Base-by-base conservation (phyloP, 129 eudicot species). In the Gnaphalium uliginosum region DNA sequence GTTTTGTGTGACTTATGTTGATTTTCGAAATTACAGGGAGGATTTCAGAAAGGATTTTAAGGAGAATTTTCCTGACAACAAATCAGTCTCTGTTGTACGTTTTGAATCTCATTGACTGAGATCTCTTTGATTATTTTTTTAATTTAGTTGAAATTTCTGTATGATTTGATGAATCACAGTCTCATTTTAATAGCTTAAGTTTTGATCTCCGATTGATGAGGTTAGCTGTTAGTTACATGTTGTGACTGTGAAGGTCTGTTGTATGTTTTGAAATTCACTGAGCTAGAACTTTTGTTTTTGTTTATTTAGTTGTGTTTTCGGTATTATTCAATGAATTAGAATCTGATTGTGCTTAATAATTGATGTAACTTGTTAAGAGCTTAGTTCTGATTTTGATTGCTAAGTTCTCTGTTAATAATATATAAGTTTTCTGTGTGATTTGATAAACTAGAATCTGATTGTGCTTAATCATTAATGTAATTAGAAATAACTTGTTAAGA, bases 51-150 rank as follows among this genome's bases (percentile, higher is more conserved):
- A 82, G 74, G 73, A 61, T 9, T 82, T 33, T 75, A 85, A 79
- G 84, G 89, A 85, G 80, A 85, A 85, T 68, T 78, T 79, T 79
- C 89, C 89, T 60, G 75, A 85, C 26, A 82, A 82, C 81, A 85
- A 85, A 73, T 76, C 86, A 0, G 60, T 82, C 53, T 41, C 84
- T 56, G 58, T 61, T 53, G 86, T 85, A 79, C 19, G 86, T 30
- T 68, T 41, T 8, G 10, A 37, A 6, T 21, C 32, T 48, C 68
- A 25, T 8, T 23, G 39, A 4, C 69, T 14, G 8, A 18, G 10
- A n/a, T 35, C 70, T 19, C 25, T 19, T 8, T 30, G 70, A 66
- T n/a, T 66, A 66, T n/a, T 66, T 6, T 32, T 33, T 19, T 6
- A 66, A 18, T 33, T 33, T 66, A 30, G 6, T 27, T 26, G 9